Conservation (phyloP, 306 rosid species). For the Acmispon strigosus region DNA sequence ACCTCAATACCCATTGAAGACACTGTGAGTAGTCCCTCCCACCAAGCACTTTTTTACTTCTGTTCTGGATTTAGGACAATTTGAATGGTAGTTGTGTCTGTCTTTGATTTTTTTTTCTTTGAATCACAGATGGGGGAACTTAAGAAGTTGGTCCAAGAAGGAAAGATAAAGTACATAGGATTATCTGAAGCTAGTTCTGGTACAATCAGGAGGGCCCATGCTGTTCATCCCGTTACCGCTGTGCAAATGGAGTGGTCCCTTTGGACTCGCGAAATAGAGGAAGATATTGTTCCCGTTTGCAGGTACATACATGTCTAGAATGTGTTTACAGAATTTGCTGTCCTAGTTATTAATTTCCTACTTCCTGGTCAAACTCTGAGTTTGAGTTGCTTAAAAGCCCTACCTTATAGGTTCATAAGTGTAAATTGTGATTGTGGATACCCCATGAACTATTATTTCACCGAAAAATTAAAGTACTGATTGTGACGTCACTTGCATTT, state of each 20-base stretch:
- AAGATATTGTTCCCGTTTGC: conserved; percentile 62
- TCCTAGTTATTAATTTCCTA: background rate
- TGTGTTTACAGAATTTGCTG: background rate
- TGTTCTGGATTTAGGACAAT: background rate
- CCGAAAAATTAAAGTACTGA: background rate
- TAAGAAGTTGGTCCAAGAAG: conserved; percentile 56
- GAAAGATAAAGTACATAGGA: conserved; percentile 61
- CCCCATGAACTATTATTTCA: background rate
- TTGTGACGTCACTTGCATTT: background rate
- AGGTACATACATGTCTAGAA: conserved; percentile 25
- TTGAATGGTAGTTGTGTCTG: background rate
- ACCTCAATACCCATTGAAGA: conserved; percentile 73
- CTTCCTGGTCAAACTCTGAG: background rate
- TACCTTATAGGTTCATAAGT: background rate
- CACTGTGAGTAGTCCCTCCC: conserved; percentile 42
- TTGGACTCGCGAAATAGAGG: conserved; percentile 71
- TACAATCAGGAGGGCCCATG: conserved; percentile 67
- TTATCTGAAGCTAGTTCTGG: conserved; percentile 64
- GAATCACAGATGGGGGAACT: conserved; percentile 53
- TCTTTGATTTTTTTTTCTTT: background rate
- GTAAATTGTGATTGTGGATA: background rate
- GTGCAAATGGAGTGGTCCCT: conserved; percentile 74
- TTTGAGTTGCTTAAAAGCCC: background rate
- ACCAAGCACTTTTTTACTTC: background rate
- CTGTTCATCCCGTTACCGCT: conserved; percentile 77